phyloP scores from a whole-genome alignment of 75 land plant genomes.

The Chamaecyparis obtusa region DNA sequence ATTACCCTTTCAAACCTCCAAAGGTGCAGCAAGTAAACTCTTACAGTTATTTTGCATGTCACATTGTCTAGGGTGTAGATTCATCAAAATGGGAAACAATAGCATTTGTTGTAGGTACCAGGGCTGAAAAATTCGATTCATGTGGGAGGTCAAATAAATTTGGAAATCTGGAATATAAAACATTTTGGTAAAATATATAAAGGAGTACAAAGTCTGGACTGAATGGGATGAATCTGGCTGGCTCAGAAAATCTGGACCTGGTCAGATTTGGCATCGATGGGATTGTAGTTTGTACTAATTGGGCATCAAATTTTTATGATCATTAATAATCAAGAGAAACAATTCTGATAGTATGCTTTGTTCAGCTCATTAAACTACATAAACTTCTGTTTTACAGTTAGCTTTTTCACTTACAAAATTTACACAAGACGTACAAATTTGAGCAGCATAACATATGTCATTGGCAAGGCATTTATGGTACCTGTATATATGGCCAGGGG shows the following conservation, averaged over 20 bases:
- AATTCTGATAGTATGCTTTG: background rate
- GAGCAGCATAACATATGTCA: background rate
- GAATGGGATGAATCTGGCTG: no score
- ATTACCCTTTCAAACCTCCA: constrained; percentile 99
- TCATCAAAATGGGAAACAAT: background rate
- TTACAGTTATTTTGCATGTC: constrained; percentile 8
- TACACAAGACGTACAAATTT: background rate
- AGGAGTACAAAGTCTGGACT: no score
- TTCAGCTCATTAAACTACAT: background rate
- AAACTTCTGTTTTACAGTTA: background rate
- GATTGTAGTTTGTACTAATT: background rate
- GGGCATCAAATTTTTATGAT: background rate
- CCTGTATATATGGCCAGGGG: background rate
- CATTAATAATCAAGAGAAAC: background rate
- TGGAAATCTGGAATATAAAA: no score
- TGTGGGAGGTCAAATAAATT: no score
- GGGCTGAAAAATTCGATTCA: no score
- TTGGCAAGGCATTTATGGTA: background rate
- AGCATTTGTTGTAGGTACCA: background rate
- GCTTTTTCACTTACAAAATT: background rate
- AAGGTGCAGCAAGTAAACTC: constrained; percentile 45
- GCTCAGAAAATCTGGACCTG: no score
- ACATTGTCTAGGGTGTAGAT: background rate
- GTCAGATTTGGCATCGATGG: no score
- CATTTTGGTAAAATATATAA: no score